A percentile compares a stretch with the other conserved stretches of the same genome.
Evolutionary conservation across 495 filamentous ascomycete genomes (phyloP).

Genomic region (Penicillium salamii): DNA sequence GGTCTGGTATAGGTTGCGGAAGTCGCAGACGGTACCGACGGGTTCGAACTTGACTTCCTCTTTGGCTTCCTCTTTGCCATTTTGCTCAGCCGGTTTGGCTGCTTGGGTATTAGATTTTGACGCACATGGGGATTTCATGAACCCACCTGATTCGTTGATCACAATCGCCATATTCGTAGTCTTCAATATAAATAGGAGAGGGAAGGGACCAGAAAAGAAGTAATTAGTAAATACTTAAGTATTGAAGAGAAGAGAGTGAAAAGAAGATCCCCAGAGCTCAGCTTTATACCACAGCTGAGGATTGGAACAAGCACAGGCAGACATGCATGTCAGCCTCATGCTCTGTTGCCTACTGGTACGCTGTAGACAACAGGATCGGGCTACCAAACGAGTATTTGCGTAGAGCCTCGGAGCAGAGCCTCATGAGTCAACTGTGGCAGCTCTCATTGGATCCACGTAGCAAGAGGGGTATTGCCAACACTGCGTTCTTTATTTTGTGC

Average conservation of each 20-base stretch:
- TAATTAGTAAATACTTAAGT: not conserved
- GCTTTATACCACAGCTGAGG: not conserved
- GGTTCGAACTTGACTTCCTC: slow-evolving; percentile 9
- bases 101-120: not conserved
- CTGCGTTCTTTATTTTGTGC: too few species aligned
- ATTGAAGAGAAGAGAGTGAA: too few species aligned
- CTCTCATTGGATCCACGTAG: too few species aligned
- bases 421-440: too few species aligned
- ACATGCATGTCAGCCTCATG: not conserved
- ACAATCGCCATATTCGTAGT: not conserved
- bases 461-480: too few species aligned
- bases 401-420: too few species aligned
- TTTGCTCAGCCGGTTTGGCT: not conserved
- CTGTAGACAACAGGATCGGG: not conserved
- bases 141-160: not conserved
- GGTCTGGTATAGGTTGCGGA: slow-evolving; percentile 33
- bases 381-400: not conserved
- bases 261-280: not conserved
- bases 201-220: not conserved
- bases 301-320: too few species aligned
- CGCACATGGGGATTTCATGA: not conserved
- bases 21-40: slow-evolving; percentile 24
- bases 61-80: not conserved
- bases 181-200: not conserved
- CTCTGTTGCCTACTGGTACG: not conserved